These are phyloP conservation scores for Candida ficus DNA, from an alignment of 805 yeast species.

Conservation along the genomic window DNA sequence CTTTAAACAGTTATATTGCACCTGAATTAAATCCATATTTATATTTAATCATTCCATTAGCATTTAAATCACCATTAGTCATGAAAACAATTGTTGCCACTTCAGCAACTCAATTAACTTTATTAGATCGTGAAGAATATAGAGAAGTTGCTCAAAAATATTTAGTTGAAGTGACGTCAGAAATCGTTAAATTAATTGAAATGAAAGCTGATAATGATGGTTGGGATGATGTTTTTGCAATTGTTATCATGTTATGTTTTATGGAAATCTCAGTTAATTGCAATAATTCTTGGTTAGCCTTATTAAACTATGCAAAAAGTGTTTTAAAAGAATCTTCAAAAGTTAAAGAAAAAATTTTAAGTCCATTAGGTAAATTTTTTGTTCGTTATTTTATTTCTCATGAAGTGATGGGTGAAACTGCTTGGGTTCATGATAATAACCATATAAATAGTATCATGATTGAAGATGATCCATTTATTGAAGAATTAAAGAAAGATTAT, in stretches of 20 bases:
- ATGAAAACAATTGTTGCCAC: constrained; percentile 32
- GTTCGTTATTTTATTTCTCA: constrained; percentile 35
- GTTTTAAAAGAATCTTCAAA: constrained; percentile 26
- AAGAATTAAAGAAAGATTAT: constrained; percentile 27
- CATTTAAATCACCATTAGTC: constrained; percentile 28
- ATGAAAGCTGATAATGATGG: constrained; percentile 22
- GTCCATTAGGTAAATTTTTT: constrained; percentile 32
- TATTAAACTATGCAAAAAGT: constrained; percentile 34
- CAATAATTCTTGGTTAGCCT: constrained; percentile 33
- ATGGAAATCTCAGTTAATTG: constrained; percentile 38
- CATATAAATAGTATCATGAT: constrained; percentile 13
- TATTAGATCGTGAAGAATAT: constrained; percentile 27
- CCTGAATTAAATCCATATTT: constrained; percentile 34
- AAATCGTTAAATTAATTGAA: constrained; percentile 28
- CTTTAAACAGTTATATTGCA: constrained; percentile 13
- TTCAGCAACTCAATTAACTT: constrained; percentile 31
- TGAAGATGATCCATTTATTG: constrained; percentile 28
- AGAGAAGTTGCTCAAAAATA: constrained; percentile 26
- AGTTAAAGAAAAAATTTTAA: constrained; percentile 20
- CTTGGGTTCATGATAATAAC: constrained; percentile 27
- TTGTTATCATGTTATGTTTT: constrained; percentile 35
- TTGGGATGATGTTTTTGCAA: constrained; percentile 39
- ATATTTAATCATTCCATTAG: constrained; percentile 33
- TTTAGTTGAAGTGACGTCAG: constrained; percentile 25
- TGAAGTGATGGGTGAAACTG: constrained; percentile 41